These are phyloP conservation scores for Fraxinus excelsior DNA, from an alignment of 257 asterid genomes.

Conservation along the genomic window DNA sequence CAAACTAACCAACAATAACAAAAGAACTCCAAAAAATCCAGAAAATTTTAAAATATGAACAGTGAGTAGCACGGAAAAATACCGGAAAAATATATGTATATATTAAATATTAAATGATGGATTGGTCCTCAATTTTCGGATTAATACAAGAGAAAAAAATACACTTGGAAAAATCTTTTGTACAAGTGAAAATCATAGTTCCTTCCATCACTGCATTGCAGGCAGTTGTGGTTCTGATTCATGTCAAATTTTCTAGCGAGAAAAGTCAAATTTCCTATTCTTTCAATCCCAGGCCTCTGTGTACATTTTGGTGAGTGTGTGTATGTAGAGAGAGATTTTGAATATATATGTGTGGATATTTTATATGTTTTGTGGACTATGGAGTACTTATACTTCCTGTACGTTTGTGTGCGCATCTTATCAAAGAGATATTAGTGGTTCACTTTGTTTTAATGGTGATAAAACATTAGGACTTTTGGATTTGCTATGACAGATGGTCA, in stretches of 20 bases:
- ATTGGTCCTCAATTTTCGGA: background rate
- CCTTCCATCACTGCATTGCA: background rate
- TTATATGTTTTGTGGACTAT: background rate
- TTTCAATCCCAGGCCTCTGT: background rate
- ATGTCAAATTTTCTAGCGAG: background rate
- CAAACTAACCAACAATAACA: background rate
- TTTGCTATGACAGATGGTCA: background rate
- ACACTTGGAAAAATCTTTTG: background rate
- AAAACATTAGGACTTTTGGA: background rate
- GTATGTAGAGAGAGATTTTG: background rate
- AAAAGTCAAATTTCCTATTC: background rate
- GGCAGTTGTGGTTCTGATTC: background rate
- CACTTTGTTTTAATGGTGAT: background rate
- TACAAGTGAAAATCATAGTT: background rate
- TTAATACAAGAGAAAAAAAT: background rate
- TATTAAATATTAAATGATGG: too few relatives aligned
- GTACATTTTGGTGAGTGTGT: background rate
- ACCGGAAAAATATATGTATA: background rate
- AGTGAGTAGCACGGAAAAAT: background rate
- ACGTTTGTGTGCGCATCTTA: background rate
- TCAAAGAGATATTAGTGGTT: background rate
- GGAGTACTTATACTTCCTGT: background rate
- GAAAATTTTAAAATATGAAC: too few relatives aligned
- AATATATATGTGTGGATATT: background rate
- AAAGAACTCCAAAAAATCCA: background rate